Conservation (phyloP, 1,139 yeast genomes). For the Citeromyces hawaiiensis region DNA sequence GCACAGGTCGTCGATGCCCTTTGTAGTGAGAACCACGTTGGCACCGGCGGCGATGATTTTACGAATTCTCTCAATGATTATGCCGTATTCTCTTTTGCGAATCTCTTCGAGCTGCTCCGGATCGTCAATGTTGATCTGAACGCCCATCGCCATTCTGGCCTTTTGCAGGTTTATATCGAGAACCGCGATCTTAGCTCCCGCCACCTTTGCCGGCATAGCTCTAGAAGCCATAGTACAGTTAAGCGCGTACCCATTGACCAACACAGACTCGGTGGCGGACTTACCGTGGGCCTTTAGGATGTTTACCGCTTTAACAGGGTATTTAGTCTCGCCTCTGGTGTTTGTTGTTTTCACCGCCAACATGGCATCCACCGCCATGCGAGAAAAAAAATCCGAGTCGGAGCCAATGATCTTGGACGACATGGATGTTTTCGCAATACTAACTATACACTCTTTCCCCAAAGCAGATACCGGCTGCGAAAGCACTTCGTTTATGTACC, state of each 20-base stretch:
- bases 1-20: constrained; percentile 96
- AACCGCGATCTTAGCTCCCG: constrained; percentile 78
- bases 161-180: constrained; percentile 91
- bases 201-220: constrained; percentile 76
- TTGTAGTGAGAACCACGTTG: constrained; percentile 89
- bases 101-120: constrained; percentile 96
- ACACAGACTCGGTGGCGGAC: constrained; percentile 72
- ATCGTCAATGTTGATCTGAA: constrained; percentile 90
- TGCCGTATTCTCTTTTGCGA: constrained; percentile 87
- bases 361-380: constrained; percentile 92
- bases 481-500: constrained; percentile 77
- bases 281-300: constrained; percentile 95
- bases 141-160: constrained; percentile 98
- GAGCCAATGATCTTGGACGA: constrained; percentile 95
- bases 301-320: constrained; percentile 96
- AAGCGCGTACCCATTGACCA: constrained; percentile 89
- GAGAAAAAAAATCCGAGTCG: constrained; percentile 81
- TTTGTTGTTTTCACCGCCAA: constrained; percentile 89
- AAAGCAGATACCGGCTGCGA: constrained; percentile 69
- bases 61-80: constrained; percentile 75
- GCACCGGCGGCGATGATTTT: constrained; percentile 91
- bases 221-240: constrained; percentile 97
- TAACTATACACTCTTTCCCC: constrained; percentile 71
- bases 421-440: constrained; percentile 96
- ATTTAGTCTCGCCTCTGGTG: constrained; percentile 75